phyloP scores from a whole-genome alignment of 2,329 filamentous ascomycete species.

The Lecanoromycetidae sp. region DNA sequence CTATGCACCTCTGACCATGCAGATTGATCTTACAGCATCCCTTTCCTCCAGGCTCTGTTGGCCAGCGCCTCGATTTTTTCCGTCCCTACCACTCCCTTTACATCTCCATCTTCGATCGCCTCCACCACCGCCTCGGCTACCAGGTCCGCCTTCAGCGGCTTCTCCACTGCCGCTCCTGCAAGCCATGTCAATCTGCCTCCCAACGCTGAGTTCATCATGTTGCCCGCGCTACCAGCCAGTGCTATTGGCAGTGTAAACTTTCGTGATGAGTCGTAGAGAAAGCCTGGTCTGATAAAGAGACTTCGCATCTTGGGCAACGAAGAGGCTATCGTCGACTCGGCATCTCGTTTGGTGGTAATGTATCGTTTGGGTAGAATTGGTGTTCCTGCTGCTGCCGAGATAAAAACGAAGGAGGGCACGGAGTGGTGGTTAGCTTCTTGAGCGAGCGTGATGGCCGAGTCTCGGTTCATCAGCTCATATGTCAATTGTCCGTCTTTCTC shows the following conservation, averaged over 20 bases:
- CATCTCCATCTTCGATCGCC: constrained; percentile 60
- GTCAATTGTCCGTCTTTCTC: constrained; percentile 67
- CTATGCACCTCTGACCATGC: not conserved
- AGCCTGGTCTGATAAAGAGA: constrained; percentile 72
- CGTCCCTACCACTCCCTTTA: constrained; percentile 66
- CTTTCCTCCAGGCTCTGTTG: constrained; percentile 72
- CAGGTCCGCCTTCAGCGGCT: constrained; percentile 74
- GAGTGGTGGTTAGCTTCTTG: constrained; percentile 56
- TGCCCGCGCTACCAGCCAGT: constrained; percentile 59
- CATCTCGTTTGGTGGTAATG: constrained; percentile 82
- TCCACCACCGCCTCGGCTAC: constrained; percentile 87
- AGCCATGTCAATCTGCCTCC: constrained; percentile 63
- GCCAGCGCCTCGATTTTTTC: constrained; percentile 71
- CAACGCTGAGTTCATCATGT: constrained; percentile 63
- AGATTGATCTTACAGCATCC: constrained; percentile 52
- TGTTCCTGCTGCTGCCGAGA: constrained; percentile 77
- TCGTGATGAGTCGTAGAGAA: constrained; percentile 78
- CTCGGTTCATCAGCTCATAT: constrained; percentile 95
- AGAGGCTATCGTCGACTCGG: constrained; percentile 62
- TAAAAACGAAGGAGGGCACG: constrained; percentile 65
- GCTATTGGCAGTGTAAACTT: constrained; percentile 77
- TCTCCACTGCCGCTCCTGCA: constrained; percentile 70
- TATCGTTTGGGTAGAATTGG: constrained; percentile 77
- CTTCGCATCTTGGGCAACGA: constrained; percentile 64
- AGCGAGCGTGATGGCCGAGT: constrained; percentile 71